Base-by-base conservation (phyloP, 1,284 basidiomycete species). In the Irpex lacteus region DNA sequence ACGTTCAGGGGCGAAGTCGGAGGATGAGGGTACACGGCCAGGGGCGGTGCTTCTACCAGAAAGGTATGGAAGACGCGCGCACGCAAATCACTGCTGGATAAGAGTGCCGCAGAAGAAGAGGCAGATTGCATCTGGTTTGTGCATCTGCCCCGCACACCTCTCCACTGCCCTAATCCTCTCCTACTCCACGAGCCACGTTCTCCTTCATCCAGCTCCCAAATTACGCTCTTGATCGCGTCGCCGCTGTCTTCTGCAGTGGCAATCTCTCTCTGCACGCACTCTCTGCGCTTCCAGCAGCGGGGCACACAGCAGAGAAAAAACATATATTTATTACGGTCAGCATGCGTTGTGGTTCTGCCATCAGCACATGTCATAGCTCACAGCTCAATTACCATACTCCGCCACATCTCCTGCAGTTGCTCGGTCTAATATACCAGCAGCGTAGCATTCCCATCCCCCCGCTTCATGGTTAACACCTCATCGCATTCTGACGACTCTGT, bases 141-240 rank as follows among this genome's bases (percentile, higher is more conserved):
- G 9, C 13, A 15, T 15, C 21, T 26, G 50, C 50, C 11, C 21
- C 44, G 11, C 18, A 26, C 9, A 19, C 18, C 18, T 26, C 50
- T 60, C 59, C 59, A 60, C 59, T 36, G 19, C 59, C 59, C 59
- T 60, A 60, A 34, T 60, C 59, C 59, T 34, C 44, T 36, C 18
- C 59, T 15, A 47, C 59, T 60, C 44, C 59, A 60, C 59, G 15
- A 44, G 40, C 40, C 59, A 60, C 59, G 59, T 60, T 52, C 47
- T 52, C n/a, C 32, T 34, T 19, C 18, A 47, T 44, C 40, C 40
- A 44, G 40, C 40, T 44, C 40, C 40, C 40, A 44, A 26, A 44
- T 44, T 44, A 44, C 40, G 40, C 40, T 44, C 26, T 26, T 26
- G 26, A 26, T 26, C 26, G 26, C 26, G 26, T 26, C 26, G 26